A percentile compares a stretch with the other conserved stretches of the same genome.
These are phyloP conservation scores for Daldinia loculata DNA, from an alignment of 495 filamentous ascomycete species.

Conservation along the genomic window DNA sequence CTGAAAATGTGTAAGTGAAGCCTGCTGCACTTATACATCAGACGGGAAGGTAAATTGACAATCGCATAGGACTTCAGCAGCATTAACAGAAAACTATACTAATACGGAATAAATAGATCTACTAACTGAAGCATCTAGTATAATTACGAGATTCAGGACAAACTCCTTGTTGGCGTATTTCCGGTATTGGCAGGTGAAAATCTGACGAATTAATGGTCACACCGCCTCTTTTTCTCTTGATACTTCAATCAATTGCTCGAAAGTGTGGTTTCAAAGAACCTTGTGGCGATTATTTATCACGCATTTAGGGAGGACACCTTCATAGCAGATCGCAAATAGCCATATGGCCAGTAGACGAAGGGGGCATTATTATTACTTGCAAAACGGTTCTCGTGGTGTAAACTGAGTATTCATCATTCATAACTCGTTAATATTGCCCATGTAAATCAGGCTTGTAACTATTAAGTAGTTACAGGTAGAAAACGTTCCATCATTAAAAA, in stretches of 20 bases:
- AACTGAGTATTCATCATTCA: not conserved
- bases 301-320: not conserved
- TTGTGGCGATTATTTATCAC: too few species aligned
- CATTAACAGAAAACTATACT: not conserved
- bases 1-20: not conserved
- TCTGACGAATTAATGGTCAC: not conserved
- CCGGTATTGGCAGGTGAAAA: not conserved
- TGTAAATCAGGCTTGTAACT: not conserved
- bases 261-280: not conserved
- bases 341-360: not conserved
- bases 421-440: not conserved
- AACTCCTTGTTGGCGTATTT: not conserved
- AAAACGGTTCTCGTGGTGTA: not conserved
- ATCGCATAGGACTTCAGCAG: not conserved
- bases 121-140: not conserved
- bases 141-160: not conserved
- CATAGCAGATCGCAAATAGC: not conserved
- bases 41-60: not conserved
- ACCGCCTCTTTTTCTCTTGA: not conserved
- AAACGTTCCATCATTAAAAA: not conserved
- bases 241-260: not conserved
- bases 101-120: not conserved
- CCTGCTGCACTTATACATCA: not conserved
- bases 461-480: not conserved
- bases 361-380: not conserved